A percentile compares a stretch with the other conserved stretches of the same genome.
Evolutionary conservation across 306 rosid genomes (phyloP).

Genomic region (Pyrus bretschneideri): DNA sequence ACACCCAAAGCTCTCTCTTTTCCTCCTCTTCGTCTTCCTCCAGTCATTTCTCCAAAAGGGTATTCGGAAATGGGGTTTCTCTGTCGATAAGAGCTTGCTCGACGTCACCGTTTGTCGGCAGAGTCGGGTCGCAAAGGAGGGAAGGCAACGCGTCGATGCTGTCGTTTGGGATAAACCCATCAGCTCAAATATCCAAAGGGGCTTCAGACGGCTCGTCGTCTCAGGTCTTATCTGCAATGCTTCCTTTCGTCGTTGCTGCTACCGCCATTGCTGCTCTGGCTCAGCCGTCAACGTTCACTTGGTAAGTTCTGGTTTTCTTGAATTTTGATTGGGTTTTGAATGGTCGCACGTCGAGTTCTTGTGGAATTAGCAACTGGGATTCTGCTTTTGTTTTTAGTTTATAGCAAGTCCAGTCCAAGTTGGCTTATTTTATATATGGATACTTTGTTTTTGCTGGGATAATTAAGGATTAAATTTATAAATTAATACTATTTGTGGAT

Average conservation of each 20-base stretch:
- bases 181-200: constrained; percentile 17
- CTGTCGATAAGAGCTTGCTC: constrained; percentile 45
- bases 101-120: constrained; percentile 40
- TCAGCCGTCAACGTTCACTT: constrained; percentile 88
- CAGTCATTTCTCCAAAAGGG: constrained; percentile 18
- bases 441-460: background rate
- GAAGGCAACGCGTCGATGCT: constrained; percentile 48
- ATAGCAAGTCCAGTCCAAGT: background rate
- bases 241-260: constrained; percentile 86
- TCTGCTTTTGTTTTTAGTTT: background rate
- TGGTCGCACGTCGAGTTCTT: background rate
- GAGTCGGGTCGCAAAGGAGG: constrained; percentile 40
- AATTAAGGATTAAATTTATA: background rate
- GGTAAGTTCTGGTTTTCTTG: constrained; percentile 36
- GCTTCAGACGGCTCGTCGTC: constrained; percentile 44
- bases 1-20: background rate
- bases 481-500: background rate
- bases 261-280: constrained; percentile 85
- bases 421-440: background rate
- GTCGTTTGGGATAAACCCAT: constrained; percentile 46
- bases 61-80: constrained; percentile 19
- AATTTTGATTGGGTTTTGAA: background rate
- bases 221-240: constrained; percentile 70
- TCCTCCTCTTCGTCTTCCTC: constrained; percentile 2
- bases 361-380: background rate